Percentiles rank a stretch among this genome's conserved stretches.
phyloP scores from a whole-genome alignment of 2,329 filamentous ascomycete species.

The Mycosphaerella arachidis region DNA sequence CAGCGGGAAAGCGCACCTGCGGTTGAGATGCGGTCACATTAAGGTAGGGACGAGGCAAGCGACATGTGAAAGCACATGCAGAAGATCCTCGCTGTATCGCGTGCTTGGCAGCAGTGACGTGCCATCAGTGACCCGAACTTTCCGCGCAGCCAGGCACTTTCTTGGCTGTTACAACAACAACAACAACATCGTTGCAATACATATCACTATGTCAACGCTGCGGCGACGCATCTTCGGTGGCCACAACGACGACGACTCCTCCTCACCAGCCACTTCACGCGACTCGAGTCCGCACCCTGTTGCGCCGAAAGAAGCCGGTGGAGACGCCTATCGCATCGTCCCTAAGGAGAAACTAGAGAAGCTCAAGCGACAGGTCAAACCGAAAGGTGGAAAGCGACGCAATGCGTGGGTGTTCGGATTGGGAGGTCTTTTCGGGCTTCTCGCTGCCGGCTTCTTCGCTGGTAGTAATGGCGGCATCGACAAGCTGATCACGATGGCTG shows the following conservation, averaged over 20 bases:
- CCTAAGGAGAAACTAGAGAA: slow-evolving; percentile 47
- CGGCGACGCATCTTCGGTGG: slow-evolving; percentile 34
- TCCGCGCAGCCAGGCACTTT: not conserved
- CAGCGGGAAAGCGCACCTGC: not conserved
- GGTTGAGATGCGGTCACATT: not conserved
- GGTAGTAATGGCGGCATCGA: slow-evolving; percentile 64
- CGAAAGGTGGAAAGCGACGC: slow-evolving; percentile 57
- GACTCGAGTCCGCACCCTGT: slow-evolving; percentile 37
- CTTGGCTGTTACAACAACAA: not conserved
- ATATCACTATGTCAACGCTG: slow-evolving; percentile 28
- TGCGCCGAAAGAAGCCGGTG: slow-evolving; percentile 28
- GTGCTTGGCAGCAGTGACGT: not conserved
- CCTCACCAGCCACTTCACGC: slow-evolving; percentile 35
- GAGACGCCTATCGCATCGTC: slow-evolving; percentile 47
- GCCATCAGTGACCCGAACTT: not conserved
- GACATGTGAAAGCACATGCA: slow-evolving; percentile 3
- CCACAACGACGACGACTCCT: slow-evolving; percentile 12
- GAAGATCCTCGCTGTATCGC: not conserved
- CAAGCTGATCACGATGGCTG: slow-evolving; percentile 72
- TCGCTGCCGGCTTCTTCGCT: slow-evolving; percentile 86
- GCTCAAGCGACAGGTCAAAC: slow-evolving; percentile 33
- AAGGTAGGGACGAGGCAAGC: not conserved
- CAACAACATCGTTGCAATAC: not conserved
- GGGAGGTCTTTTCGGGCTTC: slow-evolving; percentile 82
- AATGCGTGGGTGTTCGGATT: slow-evolving; percentile 80